phyloP scores from a whole-genome alignment of 2,329 filamentous ascomycete genomes.

The Xylariales sp. region DNA sequence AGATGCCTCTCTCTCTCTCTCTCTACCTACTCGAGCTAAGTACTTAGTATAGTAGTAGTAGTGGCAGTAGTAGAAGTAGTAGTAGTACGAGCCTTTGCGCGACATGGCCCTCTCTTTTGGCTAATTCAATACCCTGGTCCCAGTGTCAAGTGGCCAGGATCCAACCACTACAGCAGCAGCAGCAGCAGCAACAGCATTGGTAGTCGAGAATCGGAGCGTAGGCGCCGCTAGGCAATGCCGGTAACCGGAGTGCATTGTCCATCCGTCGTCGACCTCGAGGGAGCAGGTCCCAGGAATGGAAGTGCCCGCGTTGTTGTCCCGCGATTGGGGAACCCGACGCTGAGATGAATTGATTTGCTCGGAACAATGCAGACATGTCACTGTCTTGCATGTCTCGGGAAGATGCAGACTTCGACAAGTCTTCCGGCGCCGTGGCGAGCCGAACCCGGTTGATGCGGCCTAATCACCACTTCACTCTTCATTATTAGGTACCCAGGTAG shows the following conservation, averaged over 20 bases:
- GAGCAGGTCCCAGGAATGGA: slow-evolving; percentile 33
- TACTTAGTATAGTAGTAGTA: too few species aligned
- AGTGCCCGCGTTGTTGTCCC: slow-evolving; percentile 25
- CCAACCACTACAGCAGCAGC: not conserved
- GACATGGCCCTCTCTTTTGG: not conserved
- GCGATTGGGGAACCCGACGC: slow-evolving; percentile 29
- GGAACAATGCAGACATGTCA: slow-evolving; percentile 31
- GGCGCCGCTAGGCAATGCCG: slow-evolving; percentile 31
- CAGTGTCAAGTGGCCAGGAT: not conserved
- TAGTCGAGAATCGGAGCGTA: slow-evolving; percentile 16
- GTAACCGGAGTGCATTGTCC: slow-evolving; percentile 32
- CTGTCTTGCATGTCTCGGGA: slow-evolving; percentile 38
- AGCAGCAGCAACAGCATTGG: slow-evolving; percentile 4
- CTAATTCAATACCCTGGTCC: not conserved
- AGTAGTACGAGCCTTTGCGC: not conserved
- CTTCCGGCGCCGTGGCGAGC: slow-evolving; percentile 35
- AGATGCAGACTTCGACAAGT: slow-evolving; percentile 35
- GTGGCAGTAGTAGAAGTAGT: too few species aligned
- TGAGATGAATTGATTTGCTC: slow-evolving; percentile 30
- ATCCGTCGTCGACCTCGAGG: slow-evolving; percentile 33
- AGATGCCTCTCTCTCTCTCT: not conserved
- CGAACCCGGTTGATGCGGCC: slow-evolving; percentile 22
- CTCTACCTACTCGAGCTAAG: too few species aligned
- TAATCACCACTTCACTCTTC: not conserved
- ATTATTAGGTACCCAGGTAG: not conserved